Evolutionary conservation across 192 early-diverging fungal genomes (phyloP).

Genomic region (Mortierella alpina): DNA sequence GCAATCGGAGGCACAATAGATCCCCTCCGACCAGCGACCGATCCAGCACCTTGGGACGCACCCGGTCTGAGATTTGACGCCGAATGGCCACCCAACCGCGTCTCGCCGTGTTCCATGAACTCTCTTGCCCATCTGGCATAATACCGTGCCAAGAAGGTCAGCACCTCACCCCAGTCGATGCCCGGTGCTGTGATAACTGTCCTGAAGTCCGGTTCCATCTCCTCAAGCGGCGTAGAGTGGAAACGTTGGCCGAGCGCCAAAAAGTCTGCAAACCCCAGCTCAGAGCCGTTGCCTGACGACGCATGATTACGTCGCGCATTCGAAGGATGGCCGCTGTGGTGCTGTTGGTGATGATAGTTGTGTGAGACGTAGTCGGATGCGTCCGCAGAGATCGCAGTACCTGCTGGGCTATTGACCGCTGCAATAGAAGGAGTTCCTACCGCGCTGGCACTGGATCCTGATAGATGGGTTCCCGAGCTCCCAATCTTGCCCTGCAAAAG

Average conservation of each 20-base stretch:
- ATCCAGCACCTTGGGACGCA: not conserved
- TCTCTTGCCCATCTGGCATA: conserved; percentile 46
- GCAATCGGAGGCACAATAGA: not conserved
- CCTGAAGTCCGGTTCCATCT: conserved; percentile 55
- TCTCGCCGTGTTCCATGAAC: conserved; percentile 52
- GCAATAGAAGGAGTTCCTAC: not conserved
- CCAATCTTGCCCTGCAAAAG: conserved; percentile 51
- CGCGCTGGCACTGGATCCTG: conserved; percentile 21
- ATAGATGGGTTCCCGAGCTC: conserved; percentile 19
- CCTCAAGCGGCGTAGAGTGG: conserved; percentile 48
- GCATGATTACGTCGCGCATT: conserved; percentile 14
- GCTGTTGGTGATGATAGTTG: conserved; percentile 16
- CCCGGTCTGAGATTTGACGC: conserved; percentile 26
- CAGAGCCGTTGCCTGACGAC: conserved; percentile 3
- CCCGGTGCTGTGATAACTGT: conserved; percentile 42
- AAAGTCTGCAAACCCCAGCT: conserved; percentile 55
- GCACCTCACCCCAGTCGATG: conserved; percentile 50
- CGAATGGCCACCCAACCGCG: conserved; percentile 13
- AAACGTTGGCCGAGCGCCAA: conserved; percentile 54
- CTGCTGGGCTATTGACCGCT: not conserved
- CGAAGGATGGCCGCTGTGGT: conserved; percentile 11
- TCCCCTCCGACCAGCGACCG: not conserved
- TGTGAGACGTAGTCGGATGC: conserved; percentile 23
- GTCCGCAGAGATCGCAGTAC: conserved; percentile 12
- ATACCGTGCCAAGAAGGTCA: conserved; percentile 48